phyloP scores from a whole-genome alignment of 2,329 filamentous ascomycete species.

The Xylariaceae sp. region DNA sequence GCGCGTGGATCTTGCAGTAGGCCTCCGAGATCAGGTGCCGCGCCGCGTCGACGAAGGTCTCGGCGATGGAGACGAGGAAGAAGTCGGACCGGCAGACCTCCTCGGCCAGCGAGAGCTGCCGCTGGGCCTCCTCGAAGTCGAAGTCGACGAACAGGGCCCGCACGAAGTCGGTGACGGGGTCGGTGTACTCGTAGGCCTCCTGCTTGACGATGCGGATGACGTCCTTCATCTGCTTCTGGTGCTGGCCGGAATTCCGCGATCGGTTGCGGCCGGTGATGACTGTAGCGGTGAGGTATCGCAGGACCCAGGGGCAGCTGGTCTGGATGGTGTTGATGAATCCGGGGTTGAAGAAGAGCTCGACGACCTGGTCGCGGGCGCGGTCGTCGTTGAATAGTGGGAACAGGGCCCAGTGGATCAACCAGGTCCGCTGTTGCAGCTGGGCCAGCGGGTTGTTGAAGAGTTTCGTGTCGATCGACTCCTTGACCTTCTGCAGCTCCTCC shows the following conservation, averaged over 20 bases:
- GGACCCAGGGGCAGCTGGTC: constrained; percentile 92
- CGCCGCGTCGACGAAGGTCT: constrained; percentile 87
- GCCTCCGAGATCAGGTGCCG: constrained; percentile 95
- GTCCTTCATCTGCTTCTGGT: constrained; percentile 99
- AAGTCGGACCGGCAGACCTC: constrained; percentile 89
- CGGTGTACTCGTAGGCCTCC: constrained; percentile 94
- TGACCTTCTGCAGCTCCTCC: constrained; percentile 84
- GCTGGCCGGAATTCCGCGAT: constrained; percentile 70
- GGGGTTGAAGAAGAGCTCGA: constrained; percentile 94
- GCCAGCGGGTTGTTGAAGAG: constrained; percentile 94
- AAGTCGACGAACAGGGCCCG: constrained; percentile 93
- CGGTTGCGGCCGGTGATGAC: constrained; percentile 90
- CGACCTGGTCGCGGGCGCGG: constrained; percentile 77
- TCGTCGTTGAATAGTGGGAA: constrained; percentile 99
- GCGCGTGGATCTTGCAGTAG: constrained; percentile 99
- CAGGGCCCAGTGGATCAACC: constrained; percentile 96
- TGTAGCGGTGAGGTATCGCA: constrained; percentile 87
- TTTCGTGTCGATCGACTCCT: constrained; percentile 86
- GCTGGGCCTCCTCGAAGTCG: constrained; percentile 93
- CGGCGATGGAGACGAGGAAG: constrained; percentile 80
- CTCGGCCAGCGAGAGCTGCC: constrained; percentile 79
- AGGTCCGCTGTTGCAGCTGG: constrained; percentile 92
- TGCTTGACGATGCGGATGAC: constrained; percentile 91
- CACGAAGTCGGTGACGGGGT: constrained; percentile 93
- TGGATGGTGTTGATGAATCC: constrained; percentile 99